Evolutionary conservation across 2,329 filamentous ascomycete species (phyloP), one percentile per base, ranked within the genome.

Genomic region (Mollisia scopiformis): DNA sequence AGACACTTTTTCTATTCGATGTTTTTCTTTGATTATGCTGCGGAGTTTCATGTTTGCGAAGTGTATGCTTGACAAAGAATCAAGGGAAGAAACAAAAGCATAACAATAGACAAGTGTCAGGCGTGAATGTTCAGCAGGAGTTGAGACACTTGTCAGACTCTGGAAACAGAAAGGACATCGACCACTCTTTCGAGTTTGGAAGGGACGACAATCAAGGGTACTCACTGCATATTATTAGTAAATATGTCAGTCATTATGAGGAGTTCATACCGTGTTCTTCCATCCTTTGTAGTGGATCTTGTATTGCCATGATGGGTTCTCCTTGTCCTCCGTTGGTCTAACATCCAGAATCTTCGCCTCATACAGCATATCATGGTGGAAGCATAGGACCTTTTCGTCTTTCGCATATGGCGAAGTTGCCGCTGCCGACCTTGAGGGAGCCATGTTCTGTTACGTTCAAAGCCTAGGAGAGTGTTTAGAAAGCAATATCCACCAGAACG

Each of bases 201-300:
- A 63, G 55, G 52, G 21, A 41, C 51, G 23, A 27, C 31, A n/a
- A n/a, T 16, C 35, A 19, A 47, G 30, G 33, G n/a, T 28, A 65
- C 63, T 65, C 58, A 65, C 63, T 65, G 35, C 23, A 47, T 49
- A 31, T 16, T 23, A 37, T 65, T 57, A 62, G 60, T 51, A 46
- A 25, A 59, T 59, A 39, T 49, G 33, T 23, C 23, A 23, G 14
- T 47, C 31, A 39, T 50, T 55, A 28, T 39, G n/a, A 39, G 35
- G 37, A 28, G 39, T 19, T 49, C 88, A 79, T 80, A 91, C 84
- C 63, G 93, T 97, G 76, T 94, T 93, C 82, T 99, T 99, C 95
- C 95, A 99, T 72, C 95, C 95, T 78, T 98, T 98, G 81, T 99
- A 99, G 78, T 99, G 95, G 58, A 99, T 91, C 73, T 91, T 91